These are phyloP conservation scores for Pulveroboletus sp. DNA, from an alignment of 768 basidiomycete genomes.

Conservation along the genomic window DNA sequence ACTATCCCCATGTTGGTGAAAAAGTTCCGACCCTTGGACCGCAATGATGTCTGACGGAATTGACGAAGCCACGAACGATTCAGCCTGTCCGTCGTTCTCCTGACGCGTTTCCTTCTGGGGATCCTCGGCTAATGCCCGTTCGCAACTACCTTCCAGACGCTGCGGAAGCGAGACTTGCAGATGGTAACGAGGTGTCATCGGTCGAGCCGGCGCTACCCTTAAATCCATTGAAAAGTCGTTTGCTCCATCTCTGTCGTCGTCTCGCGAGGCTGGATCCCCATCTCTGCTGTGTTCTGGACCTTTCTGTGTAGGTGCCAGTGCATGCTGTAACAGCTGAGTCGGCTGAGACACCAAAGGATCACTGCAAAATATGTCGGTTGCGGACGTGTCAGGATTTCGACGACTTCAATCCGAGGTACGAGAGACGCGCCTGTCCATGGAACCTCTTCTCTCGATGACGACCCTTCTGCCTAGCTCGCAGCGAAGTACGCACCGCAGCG, in stretches of 20 bases:
- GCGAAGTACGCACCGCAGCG: background rate
- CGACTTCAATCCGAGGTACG: slow-evolving; percentile 4
- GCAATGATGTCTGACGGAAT: slow-evolving; percentile 19
- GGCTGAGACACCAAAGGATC: slow-evolving; percentile 49
- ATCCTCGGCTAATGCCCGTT: slow-evolving; percentile 33
- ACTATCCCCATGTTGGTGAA: slow-evolving; percentile 19
- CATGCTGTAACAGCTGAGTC: slow-evolving; percentile 47
- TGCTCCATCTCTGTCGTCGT: slow-evolving; percentile 19
- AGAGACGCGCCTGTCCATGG: slow-evolving; percentile 41
- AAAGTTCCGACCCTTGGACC: slow-evolving; percentile 25
- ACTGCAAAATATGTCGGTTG: slow-evolving; percentile 27
- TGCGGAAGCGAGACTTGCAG: slow-evolving; percentile 27
- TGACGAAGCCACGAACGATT: slow-evolving; percentile 21
- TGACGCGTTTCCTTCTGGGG: slow-evolving; percentile 51
- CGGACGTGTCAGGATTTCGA: slow-evolving; percentile 10
- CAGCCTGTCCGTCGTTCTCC: slow-evolving; percentile 14
- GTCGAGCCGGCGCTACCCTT: slow-evolving; percentile 31
- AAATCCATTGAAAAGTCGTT: slow-evolving; percentile 41
- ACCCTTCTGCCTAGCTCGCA: background rate
- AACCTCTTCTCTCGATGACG: background rate
- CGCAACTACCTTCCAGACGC: slow-evolving; percentile 2
- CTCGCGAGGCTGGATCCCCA: slow-evolving; percentile 12
- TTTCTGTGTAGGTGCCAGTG: slow-evolving; percentile 31
- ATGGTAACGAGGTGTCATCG: slow-evolving; percentile 45
- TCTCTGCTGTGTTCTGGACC: slow-evolving; percentile 11